phyloP scores from a whole-genome alignment of 2,329 filamentous ascomycete species.

The Phyllosticta paracitricarpa region DNA sequence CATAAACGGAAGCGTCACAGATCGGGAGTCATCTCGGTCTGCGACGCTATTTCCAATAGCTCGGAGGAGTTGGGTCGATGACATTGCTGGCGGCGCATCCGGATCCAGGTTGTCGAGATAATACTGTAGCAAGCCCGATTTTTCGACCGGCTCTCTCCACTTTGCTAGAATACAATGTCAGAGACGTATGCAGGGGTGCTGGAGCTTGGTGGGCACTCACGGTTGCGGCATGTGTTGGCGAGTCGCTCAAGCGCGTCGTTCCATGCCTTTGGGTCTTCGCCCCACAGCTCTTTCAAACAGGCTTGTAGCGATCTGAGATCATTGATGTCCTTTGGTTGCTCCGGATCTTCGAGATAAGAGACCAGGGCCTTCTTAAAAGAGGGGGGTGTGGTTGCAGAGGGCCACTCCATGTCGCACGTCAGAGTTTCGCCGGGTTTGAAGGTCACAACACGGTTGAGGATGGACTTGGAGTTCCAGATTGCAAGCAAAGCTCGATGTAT shows the following conservation, averaged over 20 bases:
- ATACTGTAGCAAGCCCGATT: constrained; percentile 21
- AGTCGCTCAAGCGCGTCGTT: constrained; percentile 3
- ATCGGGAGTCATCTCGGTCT: constrained; percentile 27
- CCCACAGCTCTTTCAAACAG: constrained; percentile 3
- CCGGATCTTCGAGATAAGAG: constrained; percentile 5
- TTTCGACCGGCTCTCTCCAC: constrained; percentile 21
- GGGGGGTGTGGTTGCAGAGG: not conserved
- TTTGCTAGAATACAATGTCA: constrained; percentile 19
- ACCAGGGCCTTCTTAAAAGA: not conserved
- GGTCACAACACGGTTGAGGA: not conserved
- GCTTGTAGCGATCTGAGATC: not conserved
- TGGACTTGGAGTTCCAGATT: not conserved
- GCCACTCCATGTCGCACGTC: constrained; percentile 5
- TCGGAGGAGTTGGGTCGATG: constrained; percentile 26
- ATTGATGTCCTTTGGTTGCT: not conserved
- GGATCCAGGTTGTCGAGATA: constrained; percentile 19
- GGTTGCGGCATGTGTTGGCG: constrained; percentile 6
- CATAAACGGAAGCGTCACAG: constrained; percentile 18
- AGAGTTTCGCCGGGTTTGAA: not conserved
- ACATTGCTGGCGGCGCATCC: constrained; percentile 12
- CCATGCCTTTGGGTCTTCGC: constrained; percentile 3
- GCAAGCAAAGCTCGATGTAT: not conserved
- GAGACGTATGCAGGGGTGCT: constrained; percentile 1
- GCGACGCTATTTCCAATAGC: constrained; percentile 30
- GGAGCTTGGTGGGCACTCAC: not conserved